Conservation (phyloP, 306 rosid genomes). For the Hippophae tibetana region DNA sequence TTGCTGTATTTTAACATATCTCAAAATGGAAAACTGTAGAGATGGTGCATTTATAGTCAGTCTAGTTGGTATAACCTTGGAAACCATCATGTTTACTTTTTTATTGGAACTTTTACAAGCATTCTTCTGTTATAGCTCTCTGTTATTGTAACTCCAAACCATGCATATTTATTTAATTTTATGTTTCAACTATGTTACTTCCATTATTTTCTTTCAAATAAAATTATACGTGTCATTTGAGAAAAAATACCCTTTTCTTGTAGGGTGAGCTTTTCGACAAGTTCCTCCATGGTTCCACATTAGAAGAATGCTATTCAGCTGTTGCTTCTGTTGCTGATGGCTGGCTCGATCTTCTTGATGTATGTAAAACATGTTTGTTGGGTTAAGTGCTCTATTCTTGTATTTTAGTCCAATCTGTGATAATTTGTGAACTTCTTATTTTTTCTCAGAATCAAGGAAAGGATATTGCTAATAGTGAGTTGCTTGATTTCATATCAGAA, state of each 20-base stretch:
- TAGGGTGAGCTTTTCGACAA: constrained; percentile 97
- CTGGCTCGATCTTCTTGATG: constrained; percentile 99
- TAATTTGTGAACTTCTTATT: constrained; percentile 4
- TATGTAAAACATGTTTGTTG: constrained; percentile 31
- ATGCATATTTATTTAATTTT: too few species aligned
- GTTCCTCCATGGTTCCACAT: constrained; percentile 83
- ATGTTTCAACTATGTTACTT: not conserved
- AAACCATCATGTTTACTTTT: too few species aligned
- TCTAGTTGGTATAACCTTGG: too few species aligned
- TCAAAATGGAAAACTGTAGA: too few species aligned
- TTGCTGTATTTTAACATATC: too few species aligned
- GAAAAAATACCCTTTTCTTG: constrained; percentile 18
- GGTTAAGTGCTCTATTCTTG: constrained; percentile 13
- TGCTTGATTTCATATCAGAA: constrained; percentile 93
- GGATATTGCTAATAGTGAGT: constrained; percentile 85
- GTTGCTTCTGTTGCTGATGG: constrained; percentile 84
- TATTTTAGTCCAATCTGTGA: not conserved
- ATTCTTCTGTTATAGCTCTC: too few species aligned
- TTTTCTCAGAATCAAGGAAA: constrained; percentile 71
- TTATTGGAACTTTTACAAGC: too few species aligned
- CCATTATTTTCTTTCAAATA: constrained; percentile 5
- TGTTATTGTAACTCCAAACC: too few species aligned
- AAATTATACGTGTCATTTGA: not conserved
- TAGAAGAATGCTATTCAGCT: constrained; percentile 82
- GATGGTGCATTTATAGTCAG: too few species aligned